These are phyloP conservation scores for Haplographium delicatum DNA, from an alignment of 495 filamentous ascomycete species.

Conservation along the genomic window DNA sequence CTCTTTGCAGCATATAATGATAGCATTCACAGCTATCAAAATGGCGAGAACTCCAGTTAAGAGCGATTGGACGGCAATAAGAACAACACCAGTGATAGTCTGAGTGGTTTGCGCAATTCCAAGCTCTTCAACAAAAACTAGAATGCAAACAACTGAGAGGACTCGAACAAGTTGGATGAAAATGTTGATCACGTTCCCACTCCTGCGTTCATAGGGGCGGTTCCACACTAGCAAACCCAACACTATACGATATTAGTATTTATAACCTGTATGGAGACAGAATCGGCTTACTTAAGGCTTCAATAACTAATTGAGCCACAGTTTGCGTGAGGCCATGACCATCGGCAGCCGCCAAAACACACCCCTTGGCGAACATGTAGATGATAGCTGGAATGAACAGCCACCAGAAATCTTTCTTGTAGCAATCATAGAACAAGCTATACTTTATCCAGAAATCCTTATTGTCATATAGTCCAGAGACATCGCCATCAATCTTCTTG, in stretches of 20 bases:
- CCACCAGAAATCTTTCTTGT: constrained; percentile 94
- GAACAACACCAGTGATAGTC: constrained; percentile 79
- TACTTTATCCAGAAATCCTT: constrained; percentile 93
- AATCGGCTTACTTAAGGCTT: constrained; percentile 48
- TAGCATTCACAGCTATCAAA: constrained; percentile 82
- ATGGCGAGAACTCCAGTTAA: constrained; percentile 83
- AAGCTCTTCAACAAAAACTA: constrained; percentile 92
- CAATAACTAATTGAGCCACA: constrained; percentile 72
- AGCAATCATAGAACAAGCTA: constrained; percentile 94
- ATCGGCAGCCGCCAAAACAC: constrained; percentile 78
- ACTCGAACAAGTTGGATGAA: constrained; percentile 93
- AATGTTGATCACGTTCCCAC: constrained; percentile 90
- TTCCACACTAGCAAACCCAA: constrained; percentile 71
- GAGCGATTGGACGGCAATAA: constrained; percentile 83
- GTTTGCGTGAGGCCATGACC: constrained; percentile 83
- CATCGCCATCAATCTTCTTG: constrained; percentile 70
- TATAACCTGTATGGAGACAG: constrained; percentile 22
- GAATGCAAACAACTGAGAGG: constrained; percentile 79
- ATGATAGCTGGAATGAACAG: constrained; percentile 85
- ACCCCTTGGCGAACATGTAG: constrained; percentile 90
- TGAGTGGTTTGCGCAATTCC: constrained; percentile 91
- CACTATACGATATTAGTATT: constrained; percentile 34
- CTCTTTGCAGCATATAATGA: constrained; percentile 73
- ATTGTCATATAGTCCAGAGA: constrained; percentile 71
- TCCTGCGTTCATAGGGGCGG: constrained; percentile 78